Evolutionary conservation across 1,284 basidiomycete species (phyloP).

Genomic region (Malassezia caprae): DNA sequence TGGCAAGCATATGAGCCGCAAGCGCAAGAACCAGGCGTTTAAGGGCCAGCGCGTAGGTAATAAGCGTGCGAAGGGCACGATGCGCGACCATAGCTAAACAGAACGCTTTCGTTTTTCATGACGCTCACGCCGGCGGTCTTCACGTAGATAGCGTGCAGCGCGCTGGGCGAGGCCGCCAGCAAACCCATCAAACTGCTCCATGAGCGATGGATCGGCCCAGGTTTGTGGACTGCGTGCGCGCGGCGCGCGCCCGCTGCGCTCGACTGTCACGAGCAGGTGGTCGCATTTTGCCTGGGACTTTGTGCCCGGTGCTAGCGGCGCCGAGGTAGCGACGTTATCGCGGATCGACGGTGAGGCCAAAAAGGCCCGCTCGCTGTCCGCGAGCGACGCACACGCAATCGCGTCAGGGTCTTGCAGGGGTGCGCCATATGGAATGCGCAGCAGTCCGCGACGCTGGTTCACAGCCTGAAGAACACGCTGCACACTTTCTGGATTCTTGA

Average conservation of each 20-base stretch:
- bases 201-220: not conserved
- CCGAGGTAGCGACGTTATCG: not conserved
- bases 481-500: not conserved
- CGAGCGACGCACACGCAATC: slow-evolving; percentile 4
- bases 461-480: slow-evolving; percentile 6
- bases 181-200: slow-evolving; percentile 8
- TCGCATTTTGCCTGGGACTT: not conserved
- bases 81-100: not conserved
- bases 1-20: slow-evolving; percentile 25
- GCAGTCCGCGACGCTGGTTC: not conserved
- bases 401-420: not conserved
- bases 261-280: slow-evolving; percentile 12
- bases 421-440: slow-evolving; percentile 2
- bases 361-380: slow-evolving; percentile 5
- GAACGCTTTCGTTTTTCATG: not conserved
- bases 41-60: slow-evolving; percentile 6
- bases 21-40: slow-evolving; percentile 23
- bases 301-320: slow-evolving; percentile 6
- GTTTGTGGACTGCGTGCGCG: not conserved
- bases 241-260: slow-evolving; percentile 1
- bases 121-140: not conserved
- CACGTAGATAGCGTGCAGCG: not conserved
- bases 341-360: slow-evolving; percentile 5
- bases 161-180: not conserved
- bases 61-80: not conserved